A percentile compares a stretch with the other conserved stretches of the same genome.
Conservation (phyloP, 805 yeast species). For the Candida sanyiensis region DNA sequence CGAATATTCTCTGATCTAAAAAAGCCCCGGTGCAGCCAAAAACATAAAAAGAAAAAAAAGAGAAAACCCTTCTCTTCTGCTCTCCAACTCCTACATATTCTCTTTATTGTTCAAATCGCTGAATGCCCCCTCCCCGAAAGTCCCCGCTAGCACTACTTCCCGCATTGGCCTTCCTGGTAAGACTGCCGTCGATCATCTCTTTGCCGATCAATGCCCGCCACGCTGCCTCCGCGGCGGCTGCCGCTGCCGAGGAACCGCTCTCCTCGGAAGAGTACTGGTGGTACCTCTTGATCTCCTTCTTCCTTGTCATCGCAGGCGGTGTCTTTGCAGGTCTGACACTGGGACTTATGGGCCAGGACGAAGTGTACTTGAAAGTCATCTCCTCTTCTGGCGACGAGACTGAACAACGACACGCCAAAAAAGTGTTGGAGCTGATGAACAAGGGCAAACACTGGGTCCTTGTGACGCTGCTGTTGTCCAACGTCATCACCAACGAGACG, state of each 20-base stretch:
- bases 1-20: no score
- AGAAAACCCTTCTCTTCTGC: background rate
- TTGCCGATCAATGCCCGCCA: constrained; percentile 1
- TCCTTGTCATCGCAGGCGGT: constrained; percentile 73
- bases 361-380: constrained; percentile 85
- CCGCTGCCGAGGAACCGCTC: constrained; percentile 8
- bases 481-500: constrained; percentile 91
- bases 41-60: no score
- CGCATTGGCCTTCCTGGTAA: constrained; percentile 3
- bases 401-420: constrained; percentile 65
- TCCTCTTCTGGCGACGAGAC: constrained; percentile 73
- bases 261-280: constrained; percentile 23
- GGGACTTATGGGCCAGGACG: constrained; percentile 97
- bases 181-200: constrained; percentile 6
- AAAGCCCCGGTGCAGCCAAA: no score
- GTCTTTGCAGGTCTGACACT: constrained; percentile 92
- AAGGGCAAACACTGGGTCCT: constrained; percentile 95
- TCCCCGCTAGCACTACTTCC: constrained; percentile 7
- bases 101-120: background rate
- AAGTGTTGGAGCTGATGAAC: constrained; percentile 65
- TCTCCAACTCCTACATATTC: background rate
- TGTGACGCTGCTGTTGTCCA: constrained; percentile 77
- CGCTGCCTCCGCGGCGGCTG: background rate
- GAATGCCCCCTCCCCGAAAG: constrained; percentile 4
- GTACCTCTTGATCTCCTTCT: constrained; percentile 41